Conservation (phyloP, 2,329 filamentous ascomycete genomes). For the Chrysosphaeria jannelii region DNA sequence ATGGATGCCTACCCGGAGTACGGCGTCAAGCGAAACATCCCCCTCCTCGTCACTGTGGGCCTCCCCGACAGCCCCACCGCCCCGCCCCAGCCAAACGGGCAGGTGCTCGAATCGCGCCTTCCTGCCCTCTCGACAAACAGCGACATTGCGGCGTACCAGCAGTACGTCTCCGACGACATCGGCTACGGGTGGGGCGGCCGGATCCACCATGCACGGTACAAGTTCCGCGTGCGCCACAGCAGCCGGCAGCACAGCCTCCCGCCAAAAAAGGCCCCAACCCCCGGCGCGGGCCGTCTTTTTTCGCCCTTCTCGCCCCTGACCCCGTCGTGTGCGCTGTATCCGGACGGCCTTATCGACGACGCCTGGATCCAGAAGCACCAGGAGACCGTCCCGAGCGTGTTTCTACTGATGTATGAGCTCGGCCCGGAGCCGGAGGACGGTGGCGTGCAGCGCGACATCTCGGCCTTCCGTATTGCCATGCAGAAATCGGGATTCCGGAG, state of each 20-base stretch:
- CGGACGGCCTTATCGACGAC: slow-evolving; percentile 61
- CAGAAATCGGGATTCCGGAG: slow-evolving; percentile 44
- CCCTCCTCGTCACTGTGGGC: slow-evolving; percentile 57
- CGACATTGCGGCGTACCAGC: slow-evolving; percentile 32
- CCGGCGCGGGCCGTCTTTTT: too few species aligned
- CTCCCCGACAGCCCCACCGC: too few species aligned
- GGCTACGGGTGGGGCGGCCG: slow-evolving; percentile 33
- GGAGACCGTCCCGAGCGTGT: slow-evolving; percentile 47
- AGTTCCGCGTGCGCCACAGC: slow-evolving; percentile 41
- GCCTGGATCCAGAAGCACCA: slow-evolving; percentile 79
- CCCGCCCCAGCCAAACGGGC: too few species aligned
- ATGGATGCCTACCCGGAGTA: slow-evolving; percentile 60
- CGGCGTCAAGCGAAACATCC: slow-evolving; percentile 67
- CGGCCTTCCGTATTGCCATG: slow-evolving; percentile 38
- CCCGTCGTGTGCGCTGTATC: slow-evolving; percentile 54
- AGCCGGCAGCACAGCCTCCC: slow-evolving; percentile 31
- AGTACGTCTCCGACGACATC: slow-evolving; percentile 35
- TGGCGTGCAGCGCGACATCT: slow-evolving; percentile 65
- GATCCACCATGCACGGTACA: slow-evolving; percentile 18
- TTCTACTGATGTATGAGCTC: slow-evolving; percentile 55
- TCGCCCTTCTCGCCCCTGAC: slow-evolving; percentile 79
- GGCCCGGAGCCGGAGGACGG: slow-evolving; percentile 52
- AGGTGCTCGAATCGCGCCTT: too few species aligned
- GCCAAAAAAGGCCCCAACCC: slow-evolving; percentile 23
- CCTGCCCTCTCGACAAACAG: too few species aligned